Conservation (phyloP, 2,329 filamentous ascomycete species). For the Beauveria medogensis region DNA sequence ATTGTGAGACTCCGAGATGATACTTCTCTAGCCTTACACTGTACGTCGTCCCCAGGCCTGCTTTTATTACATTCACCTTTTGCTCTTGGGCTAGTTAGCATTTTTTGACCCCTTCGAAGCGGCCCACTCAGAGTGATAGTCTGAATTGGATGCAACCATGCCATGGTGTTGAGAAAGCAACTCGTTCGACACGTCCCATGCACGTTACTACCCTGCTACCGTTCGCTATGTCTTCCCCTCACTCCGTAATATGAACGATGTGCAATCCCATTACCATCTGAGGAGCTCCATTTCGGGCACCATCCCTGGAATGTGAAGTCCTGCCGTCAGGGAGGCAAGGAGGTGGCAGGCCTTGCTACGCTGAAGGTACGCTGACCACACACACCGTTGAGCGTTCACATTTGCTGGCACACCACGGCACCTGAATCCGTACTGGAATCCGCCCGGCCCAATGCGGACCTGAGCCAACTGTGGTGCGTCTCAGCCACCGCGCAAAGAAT, state of each 20-base stretch:
- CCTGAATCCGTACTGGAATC: background rate
- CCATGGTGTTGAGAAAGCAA: too few species aligned
- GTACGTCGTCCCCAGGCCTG: background rate
- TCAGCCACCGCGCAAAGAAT: too few species aligned
- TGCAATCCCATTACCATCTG: background rate
- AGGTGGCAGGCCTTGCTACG: background rate
- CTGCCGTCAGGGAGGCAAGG: background rate
- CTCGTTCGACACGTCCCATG: too few species aligned
- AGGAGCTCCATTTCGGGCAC: conserved; percentile 7
- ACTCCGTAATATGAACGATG: background rate
- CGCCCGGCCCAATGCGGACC: background rate
- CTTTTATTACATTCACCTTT: background rate
- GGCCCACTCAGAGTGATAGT: background rate
- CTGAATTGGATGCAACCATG: background rate
- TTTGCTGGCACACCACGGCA: background rate
- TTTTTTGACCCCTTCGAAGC: background rate
- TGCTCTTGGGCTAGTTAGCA: background rate
- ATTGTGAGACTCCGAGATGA: background rate
- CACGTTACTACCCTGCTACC: background rate
- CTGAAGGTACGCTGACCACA: background rate
- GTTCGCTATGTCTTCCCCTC: background rate
- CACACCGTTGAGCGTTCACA: background rate
- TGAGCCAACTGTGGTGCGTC: background rate
- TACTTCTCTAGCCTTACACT: conserved; percentile 2
- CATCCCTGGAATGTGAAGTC: conserved; percentile 1